Base-by-base conservation (phyloP, 106 monocot genomes). In the Phalaenopsis equestris region DNA sequence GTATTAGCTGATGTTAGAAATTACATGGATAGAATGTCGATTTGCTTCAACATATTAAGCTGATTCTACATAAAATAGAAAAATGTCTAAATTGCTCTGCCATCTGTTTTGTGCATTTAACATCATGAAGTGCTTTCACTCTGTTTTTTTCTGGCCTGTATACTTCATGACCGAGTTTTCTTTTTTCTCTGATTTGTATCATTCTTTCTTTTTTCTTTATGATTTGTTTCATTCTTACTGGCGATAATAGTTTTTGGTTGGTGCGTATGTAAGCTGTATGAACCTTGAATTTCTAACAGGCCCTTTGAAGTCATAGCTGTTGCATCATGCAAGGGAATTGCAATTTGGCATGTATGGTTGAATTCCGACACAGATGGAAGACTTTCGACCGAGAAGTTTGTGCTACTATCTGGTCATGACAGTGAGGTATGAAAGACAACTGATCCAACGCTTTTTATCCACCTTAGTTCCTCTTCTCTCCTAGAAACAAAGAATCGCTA, bases 301-400 rank as follows among this genome's bases (percentile, higher is more conserved):
- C 90, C 96, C 64, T 98, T 88, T 79, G 98, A 98, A 70, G 79
- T 92, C 38, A 88, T 98, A 82, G 90, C 92, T 52, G 88, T 98
- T 87, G 90, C 94, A 74, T 91, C 90, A 65, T 92, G 82, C 84
- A 98, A 92, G 76, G 92, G 94, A 9, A 94, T 98, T 79, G 89
- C 87, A 75, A 92, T 98, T 82, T 98, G 98, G 98, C 88, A 98
- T 83, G 75, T 94, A 79, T 89, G 86, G 18, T 75, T 92, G 80
- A 87, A 81, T 38, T 55, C 82, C 55, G 92, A 88, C 10, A 86
- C 85, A 45, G 86, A 92, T 85, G 88, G 90, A 79, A 87, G 84
- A 73, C 84, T 86, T 78, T 89, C 92, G 55, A 88, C 83, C 42
- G 84, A 94, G 43, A 98, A 89, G 76, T 84, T 94, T 57, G 92